Evolutionary conservation across 2,329 filamentous ascomycete genomes (phyloP).

Genomic region (Leptosphaerulina australis): DNA sequence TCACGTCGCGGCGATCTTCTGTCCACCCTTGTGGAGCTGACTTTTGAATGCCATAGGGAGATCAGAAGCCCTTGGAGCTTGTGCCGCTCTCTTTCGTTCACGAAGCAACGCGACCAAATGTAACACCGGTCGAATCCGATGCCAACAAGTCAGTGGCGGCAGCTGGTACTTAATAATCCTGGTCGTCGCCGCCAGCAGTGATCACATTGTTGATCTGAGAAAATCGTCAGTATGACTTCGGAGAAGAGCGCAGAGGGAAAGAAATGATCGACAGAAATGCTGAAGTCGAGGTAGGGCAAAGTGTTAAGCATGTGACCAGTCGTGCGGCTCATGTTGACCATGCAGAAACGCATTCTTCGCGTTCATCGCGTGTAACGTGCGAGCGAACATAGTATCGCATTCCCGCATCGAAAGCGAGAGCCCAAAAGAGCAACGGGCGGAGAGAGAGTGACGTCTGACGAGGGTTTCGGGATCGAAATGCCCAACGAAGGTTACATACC

Average conservation of each 20-base stretch:
- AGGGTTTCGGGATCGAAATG: constrained; percentile 32
- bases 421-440: constrained; percentile 20
- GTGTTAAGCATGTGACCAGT: constrained; percentile 2
- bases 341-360: constrained; percentile 19
- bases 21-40: constrained; percentile 4
- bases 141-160: background rate
- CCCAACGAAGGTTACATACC: constrained; percentile 55
- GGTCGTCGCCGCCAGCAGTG: constrained; percentile 82
- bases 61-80: too few species aligned
- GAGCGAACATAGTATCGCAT: constrained; percentile 17
- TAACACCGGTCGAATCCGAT: background rate
- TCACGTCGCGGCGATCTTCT: constrained; percentile 10
- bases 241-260: constrained; percentile 7
- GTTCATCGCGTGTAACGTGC: constrained; percentile 28
- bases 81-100: constrained; percentile 2
- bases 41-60: too few species aligned
- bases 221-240: constrained; percentile 21
- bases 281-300: background rate
- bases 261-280: constrained; percentile 1
- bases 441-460: constrained; percentile 21
- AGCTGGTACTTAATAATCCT: constrained; percentile 93
- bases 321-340: constrained; percentile 18
- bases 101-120: background rate
- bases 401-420: constrained; percentile 27
- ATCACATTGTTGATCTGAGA: constrained; percentile 84